Conservation (phyloP, 176 grass and related monocot species). For the Bolboschoenus planiculmis region DNA sequence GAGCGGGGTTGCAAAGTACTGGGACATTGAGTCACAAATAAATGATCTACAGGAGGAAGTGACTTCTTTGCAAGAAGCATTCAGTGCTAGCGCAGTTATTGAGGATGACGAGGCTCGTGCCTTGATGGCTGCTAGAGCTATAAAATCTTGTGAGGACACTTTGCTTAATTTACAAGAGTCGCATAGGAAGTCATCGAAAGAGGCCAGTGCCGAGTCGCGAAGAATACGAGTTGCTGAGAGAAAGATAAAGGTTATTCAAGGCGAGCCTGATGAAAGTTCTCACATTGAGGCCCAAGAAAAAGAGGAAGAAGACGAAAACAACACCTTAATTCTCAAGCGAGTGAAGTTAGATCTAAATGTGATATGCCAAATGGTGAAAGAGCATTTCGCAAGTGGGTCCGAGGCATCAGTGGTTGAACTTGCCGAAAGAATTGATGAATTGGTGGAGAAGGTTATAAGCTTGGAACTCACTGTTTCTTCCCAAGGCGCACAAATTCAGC, state of each 20-base stretch:
- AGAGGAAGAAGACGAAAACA: constrained; percentile 6
- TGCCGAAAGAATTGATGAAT: constrained; percentile 67
- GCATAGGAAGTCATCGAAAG: constrained; percentile 43
- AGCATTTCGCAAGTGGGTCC: constrained; percentile 57
- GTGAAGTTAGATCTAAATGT: constrained; percentile 42
- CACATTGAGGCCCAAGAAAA: background rate
- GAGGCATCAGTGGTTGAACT: constrained; percentile 59
- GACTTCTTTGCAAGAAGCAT: constrained; percentile 68
- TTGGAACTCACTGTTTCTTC: constrained; percentile 89
- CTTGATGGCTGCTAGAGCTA: constrained; percentile 69
- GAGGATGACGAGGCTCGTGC: constrained; percentile 88
- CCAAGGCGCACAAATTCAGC: constrained; percentile 61
- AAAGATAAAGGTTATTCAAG: constrained; percentile 56
- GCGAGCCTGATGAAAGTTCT: constrained; percentile 19
- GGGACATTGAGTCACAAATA: constrained; percentile 67
- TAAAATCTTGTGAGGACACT: constrained; percentile 79
- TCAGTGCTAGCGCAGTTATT: constrained; percentile 45
- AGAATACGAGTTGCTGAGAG: constrained; percentile 44
- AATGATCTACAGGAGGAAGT: constrained; percentile 59
- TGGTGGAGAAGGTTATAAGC: constrained; percentile 69
- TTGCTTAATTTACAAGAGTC: constrained; percentile 56
- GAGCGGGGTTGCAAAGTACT: constrained; percentile 46
- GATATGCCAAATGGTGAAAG: constrained; percentile 57
- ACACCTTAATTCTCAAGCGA: constrained; percentile 28
- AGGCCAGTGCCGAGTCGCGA: constrained; percentile 45